Base-by-base conservation (phyloP, 106 monocot species). In the Dendrobium nobile region DNA sequence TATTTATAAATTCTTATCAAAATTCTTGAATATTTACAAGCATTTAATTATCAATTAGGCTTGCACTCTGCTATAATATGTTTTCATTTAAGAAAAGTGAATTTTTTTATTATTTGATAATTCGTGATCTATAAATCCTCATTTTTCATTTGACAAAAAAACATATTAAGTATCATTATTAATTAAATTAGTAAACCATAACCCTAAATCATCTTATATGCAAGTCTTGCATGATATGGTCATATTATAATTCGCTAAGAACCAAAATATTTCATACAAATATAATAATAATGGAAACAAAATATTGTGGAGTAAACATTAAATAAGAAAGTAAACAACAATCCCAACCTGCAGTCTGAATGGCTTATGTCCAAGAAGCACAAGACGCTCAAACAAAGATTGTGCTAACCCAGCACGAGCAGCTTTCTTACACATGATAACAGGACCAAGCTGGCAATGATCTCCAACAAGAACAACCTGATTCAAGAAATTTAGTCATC, bases 351-450 rank as follows among this genome's bases (percentile, higher is more conserved):
- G 95, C 54, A 99, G 82, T 79, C 99, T 93, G 56, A 99, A 91
- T 44, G 99, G 99, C 80, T 99, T 99, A 33, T 91, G 76, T 3
- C 99, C 99, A 86, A 99, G 91, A 31, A 95, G 82, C 51, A 95
- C 99, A 81, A 99, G 99, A 20, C 99, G 95, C 77, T 99, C 99
- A 87, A 99, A 99, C 51, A 99, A 89, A 54, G 99, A 99, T 78
- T 95, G 99, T 33, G 99, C 99, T 80, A 99, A 81, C 13, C 99
- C 95, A 72, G 99, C 99, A 75, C 99, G 92, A 67, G 99, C 95
- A 77, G 95, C 99, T 82, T 99, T 95, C 83, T 99, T 99, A 81
- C 99, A 99, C 99, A 99, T 99, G 67, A 99, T 99, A 41, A 99
- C 99, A 41, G 99, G 99, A 77, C 99, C 99, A 80, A 99, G 99